These are phyloP conservation scores for Termitomyces sp. DNA, from an alignment of 768 basidiomycete species.

Conservation along the genomic window DNA sequence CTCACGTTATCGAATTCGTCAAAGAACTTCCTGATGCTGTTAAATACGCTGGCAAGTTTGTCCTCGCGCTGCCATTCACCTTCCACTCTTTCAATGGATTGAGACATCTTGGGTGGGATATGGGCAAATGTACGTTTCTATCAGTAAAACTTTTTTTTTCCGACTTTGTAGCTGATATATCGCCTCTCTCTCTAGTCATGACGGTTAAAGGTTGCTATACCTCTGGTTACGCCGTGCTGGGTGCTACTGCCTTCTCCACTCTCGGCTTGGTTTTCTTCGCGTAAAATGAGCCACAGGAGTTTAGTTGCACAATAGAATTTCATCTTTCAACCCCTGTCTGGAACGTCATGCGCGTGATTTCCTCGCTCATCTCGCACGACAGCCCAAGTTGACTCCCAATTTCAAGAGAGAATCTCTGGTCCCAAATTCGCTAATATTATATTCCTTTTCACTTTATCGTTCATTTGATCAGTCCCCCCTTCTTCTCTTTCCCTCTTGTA, in stretches of 20 bases:
- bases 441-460: too few species aligned
- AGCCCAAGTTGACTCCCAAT: neutral
- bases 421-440: too few species aligned
- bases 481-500: too few species aligned
- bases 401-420: neutral
- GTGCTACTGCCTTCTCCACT: slow-evolving; percentile 71
- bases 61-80: slow-evolving; percentile 84
- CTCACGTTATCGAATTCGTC: slow-evolving; percentile 69
- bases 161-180: neutral
- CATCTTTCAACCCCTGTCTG: neutral
- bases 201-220: slow-evolving; percentile 75
- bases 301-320: neutral
- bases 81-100: slow-evolving; percentile 91
- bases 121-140: slow-evolving; percentile 65
- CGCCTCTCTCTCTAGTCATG: slow-evolving; percentile 51
- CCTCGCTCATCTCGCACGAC: too few species aligned
- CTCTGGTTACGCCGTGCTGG: slow-evolving; percentile 83
- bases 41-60: slow-evolving; percentile 72
- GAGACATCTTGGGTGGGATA: slow-evolving; percentile 89
- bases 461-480: too few species aligned
- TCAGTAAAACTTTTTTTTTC: neutral
- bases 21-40: slow-evolving; percentile 68
- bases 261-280: slow-evolving; percentile 56
- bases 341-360: too few species aligned
- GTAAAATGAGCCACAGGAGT: slow-evolving; percentile 20